phyloP scores from a whole-genome alignment of 371 early-diverging fungal species.

The Mucor velutinosus region DNA sequence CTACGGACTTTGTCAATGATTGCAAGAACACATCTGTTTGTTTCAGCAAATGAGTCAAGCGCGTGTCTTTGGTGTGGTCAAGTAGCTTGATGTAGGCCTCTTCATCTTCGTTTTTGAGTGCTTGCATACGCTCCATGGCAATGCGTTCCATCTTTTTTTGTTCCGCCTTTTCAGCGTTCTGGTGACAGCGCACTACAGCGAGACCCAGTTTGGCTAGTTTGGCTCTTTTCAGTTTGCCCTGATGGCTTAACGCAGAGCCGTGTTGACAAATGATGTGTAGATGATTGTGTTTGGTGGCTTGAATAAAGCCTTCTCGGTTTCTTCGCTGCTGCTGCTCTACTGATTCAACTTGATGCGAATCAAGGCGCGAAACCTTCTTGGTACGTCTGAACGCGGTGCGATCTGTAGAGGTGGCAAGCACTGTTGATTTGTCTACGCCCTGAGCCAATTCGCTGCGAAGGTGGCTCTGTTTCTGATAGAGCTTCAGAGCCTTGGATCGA shows the following conservation, averaged over 20 bases:
- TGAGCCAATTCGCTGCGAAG: conserved; percentile 79
- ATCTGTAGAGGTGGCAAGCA: conserved; percentile 78
- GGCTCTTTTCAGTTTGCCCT: conserved; percentile 56
- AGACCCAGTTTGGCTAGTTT: conserved; percentile 74
- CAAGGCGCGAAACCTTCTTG: conserved; percentile 87
- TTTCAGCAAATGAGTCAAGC: conserved; percentile 87
- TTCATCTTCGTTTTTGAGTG: conserved; percentile 95
- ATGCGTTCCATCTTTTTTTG: conserved; percentile 80
- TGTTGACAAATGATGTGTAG: conserved; percentile 75
- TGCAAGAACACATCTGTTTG: conserved; percentile 90
- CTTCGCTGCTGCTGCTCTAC: conserved; percentile 84
- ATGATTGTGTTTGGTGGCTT: conserved; percentile 82
- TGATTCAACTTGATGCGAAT: conserved; percentile 87
- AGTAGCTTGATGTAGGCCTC: conserved; percentile 94
- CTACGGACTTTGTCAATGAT: conserved; percentile 72
- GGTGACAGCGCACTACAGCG: conserved; percentile 77
- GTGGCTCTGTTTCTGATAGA: conserved; percentile 74
- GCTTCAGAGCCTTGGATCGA: conserved; percentile 66
- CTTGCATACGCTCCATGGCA: conserved; percentile 92
- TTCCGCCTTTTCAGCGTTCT: conserved; percentile 89
- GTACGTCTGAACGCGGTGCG: conserved; percentile 77
- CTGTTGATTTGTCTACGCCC: conserved; percentile 65
- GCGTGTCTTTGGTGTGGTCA: conserved; percentile 95
- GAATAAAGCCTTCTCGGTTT: conserved; percentile 80
- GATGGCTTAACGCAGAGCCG: conserved; percentile 66